These are phyloP conservation scores for Tolypocladium sp. DNA, from an alignment of 2,329 filamentous ascomycete species.

Conservation along the genomic window DNA sequence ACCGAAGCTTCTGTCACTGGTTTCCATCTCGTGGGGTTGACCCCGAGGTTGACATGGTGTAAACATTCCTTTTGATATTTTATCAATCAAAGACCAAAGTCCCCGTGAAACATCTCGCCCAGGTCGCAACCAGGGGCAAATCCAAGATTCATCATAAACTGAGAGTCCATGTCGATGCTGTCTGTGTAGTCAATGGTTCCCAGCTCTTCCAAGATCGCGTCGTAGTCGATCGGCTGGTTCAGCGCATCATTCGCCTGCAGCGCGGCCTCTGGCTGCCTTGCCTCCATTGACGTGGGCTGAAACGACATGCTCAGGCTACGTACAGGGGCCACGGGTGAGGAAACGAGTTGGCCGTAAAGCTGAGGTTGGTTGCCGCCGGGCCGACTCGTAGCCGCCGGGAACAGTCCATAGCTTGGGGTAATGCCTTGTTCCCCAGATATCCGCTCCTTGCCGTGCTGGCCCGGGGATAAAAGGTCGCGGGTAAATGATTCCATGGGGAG, in stretches of 20 bases:
- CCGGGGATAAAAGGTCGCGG: background rate
- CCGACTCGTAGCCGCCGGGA: background rate
- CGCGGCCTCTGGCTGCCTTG: background rate
- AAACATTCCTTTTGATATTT: background rate
- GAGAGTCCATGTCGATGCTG: slow-evolving; percentile 43
- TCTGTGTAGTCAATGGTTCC: slow-evolving; percentile 41
- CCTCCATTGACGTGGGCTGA: background rate
- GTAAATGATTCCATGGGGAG: background rate
- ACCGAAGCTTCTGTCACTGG: too few species aligned
- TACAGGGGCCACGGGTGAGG: background rate
- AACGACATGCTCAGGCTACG: background rate
- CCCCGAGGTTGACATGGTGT: too few species aligned
- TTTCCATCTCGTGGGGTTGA: too few species aligned
- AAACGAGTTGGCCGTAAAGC: background rate
- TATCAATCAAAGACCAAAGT: slow-evolving; percentile 22
- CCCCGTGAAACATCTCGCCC: slow-evolving; percentile 37
- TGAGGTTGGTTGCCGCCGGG: background rate
- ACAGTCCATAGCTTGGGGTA: background rate
- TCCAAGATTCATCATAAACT: slow-evolving; percentile 59
- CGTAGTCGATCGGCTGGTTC: slow-evolving; percentile 32
- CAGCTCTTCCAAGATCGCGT: slow-evolving; percentile 42
- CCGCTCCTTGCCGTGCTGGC: background rate
- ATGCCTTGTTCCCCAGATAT: background rate
- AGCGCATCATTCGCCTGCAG: background rate
- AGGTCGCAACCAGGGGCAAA: slow-evolving; percentile 54